phyloP scores from a whole-genome alignment of 306 rosid genomes.

The Bauhinia variegata region DNA sequence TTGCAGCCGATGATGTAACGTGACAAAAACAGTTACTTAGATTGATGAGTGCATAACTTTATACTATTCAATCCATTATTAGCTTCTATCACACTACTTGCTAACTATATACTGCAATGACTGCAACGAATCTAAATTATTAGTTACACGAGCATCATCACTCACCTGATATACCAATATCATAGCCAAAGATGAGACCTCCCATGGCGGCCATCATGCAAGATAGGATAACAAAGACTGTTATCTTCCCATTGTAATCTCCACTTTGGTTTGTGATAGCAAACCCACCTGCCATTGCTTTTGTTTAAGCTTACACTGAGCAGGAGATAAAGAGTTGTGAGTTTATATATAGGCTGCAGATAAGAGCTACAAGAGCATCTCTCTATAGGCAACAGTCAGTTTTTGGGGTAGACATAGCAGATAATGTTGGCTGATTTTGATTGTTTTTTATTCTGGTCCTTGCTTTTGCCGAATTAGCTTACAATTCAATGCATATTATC shows the following conservation, averaged over 20 bases:
- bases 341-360: neutral
- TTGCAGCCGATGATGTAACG: too few species aligned
- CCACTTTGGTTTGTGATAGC: slow-evolving; percentile 31
- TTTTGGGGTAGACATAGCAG: too few species aligned
- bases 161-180: slow-evolving; percentile 48
- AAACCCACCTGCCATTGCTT: slow-evolving; percentile 38
- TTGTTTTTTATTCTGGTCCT: neutral
- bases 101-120: too few species aligned
- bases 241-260: slow-evolving; percentile 32
- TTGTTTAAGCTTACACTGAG: neutral
- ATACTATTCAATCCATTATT: too few species aligned
- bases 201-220: slow-evolving; percentile 56
- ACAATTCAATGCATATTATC: too few species aligned
- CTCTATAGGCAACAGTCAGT: neutral
- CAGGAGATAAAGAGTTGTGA: neutral
- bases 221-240: slow-evolving; percentile 41
- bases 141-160: neutral
- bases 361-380: neutral
- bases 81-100: too few species aligned
- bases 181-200: slow-evolving; percentile 50
- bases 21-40: too few species aligned
- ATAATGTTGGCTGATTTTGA: neutral
- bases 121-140: too few species aligned
- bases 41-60: too few species aligned
- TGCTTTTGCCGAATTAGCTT: too few species aligned